Evolutionary conservation across 495 filamentous ascomycete genomes (phyloP).

Genomic region (Trichoderma virens): DNA sequence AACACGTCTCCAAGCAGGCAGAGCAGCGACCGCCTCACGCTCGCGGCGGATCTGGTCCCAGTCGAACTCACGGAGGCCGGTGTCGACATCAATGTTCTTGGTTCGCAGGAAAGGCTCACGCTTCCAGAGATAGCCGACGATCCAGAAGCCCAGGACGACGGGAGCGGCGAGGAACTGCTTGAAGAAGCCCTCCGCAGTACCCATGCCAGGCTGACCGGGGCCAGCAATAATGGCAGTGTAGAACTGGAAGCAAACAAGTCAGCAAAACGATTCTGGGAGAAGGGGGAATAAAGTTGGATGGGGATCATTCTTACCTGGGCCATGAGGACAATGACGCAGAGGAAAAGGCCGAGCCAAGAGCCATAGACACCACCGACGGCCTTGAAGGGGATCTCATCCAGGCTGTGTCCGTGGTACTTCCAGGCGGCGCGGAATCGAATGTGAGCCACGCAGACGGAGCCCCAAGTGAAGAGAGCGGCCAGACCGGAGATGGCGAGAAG

Average conservation of each 20-base stretch:
- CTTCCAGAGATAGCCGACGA: conserved; percentile 53
- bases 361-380: conserved; percentile 60
- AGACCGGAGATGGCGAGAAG: conserved; percentile 64
- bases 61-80: conserved; percentile 49
- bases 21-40: conserved; percentile 31
- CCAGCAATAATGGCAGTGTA: conserved; percentile 42
- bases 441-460: conserved; percentile 64
- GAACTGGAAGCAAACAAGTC: conserved; percentile 29
- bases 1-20: conserved; percentile 46
- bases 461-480: conserved; percentile 66
- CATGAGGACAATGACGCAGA: conserved; percentile 54
- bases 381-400: conserved; percentile 65
- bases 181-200: conserved; percentile 52
- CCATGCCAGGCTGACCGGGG: conserved; percentile 27
- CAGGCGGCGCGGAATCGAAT: conserved; percentile 58
- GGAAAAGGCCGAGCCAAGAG: conserved; percentile 54
- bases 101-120: conserved; percentile 46
- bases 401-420: conserved; percentile 51
- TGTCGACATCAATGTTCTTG: conserved; percentile 55
- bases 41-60: conserved; percentile 47
- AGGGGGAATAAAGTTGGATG: not conserved
- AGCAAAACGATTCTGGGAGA: not conserved
- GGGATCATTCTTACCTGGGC: conserved; percentile 43
- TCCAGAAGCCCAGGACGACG: conserved; percentile 50
- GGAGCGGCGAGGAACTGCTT: conserved; percentile 52